Evolutionary conservation across 345 rosid species (phyloP).

Genomic region (Syzygium oleosum): DNA sequence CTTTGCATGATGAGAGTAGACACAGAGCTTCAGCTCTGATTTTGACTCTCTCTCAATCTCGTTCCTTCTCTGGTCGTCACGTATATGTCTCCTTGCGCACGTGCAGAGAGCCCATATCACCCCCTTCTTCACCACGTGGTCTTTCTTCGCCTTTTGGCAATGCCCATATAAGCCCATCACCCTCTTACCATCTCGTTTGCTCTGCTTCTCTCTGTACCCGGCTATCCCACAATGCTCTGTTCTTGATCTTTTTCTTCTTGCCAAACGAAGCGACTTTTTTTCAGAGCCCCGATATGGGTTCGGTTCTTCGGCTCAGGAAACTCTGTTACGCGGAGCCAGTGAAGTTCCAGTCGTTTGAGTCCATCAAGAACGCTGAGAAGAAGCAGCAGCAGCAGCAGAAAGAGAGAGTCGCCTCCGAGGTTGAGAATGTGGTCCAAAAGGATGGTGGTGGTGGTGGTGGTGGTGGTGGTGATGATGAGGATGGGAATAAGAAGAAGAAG

Average conservation of each 20-base stretch:
- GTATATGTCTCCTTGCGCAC: not conserved
- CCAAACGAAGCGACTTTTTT: not conserved
- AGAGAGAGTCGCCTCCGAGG: not conserved
- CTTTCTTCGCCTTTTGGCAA: not conserved
- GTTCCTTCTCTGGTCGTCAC: not conserved
- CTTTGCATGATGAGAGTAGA: not conserved
- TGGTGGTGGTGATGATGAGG: not conserved
- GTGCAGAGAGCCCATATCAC: not conserved
- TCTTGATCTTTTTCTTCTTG: not conserved
- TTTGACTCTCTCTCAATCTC: not conserved
- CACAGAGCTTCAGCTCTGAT: not conserved
- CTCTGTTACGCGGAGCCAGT: constrained; percentile 31
- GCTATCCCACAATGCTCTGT: not conserved
- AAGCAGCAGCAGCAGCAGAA: not conserved
- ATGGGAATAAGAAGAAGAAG: not conserved
- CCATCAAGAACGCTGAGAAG: constrained; percentile 8
- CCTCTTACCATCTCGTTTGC: not conserved
- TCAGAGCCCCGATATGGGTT: constrained; percentile 19
- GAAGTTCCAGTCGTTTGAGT: constrained; percentile 6
- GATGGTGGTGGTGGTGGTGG: not conserved
- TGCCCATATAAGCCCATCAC: not conserved
- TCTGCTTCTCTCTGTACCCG: not conserved
- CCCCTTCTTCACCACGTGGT: not conserved
- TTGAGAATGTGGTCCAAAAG: constrained; percentile 13
- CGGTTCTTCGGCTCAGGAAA: constrained; percentile 45